phyloP scores from a whole-genome alignment of 2,329 filamentous ascomycete genomes.

The Neonectria ditissima region DNA sequence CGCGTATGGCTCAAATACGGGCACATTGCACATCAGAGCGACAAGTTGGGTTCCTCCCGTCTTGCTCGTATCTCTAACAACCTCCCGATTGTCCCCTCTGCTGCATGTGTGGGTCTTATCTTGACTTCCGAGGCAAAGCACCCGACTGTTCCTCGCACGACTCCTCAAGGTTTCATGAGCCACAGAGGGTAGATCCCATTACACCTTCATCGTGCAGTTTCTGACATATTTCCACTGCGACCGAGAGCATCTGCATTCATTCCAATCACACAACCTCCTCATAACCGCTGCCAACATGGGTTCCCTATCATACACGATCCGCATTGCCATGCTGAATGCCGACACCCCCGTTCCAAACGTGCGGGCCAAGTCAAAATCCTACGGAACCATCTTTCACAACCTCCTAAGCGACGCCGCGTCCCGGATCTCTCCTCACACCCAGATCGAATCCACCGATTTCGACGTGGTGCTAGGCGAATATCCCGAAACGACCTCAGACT shows the following conservation, averaged over 20 bases:
- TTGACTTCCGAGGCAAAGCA: neutral
- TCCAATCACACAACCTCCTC: neutral
- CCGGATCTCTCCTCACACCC: slow-evolving; percentile 27
- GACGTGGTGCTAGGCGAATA: slow-evolving; percentile 51
- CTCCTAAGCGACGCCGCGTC: slow-evolving; percentile 31
- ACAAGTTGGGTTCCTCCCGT: neutral
- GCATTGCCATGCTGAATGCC: slow-evolving; percentile 40
- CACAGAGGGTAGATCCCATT: neutral
- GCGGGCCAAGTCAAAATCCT: slow-evolving; percentile 23
- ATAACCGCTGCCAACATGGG: slow-evolving; percentile 16
- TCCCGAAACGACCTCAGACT: slow-evolving; percentile 44
- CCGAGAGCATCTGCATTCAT: neutral
- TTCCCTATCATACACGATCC: slow-evolving; percentile 27
- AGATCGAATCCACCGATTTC: slow-evolving; percentile 47
- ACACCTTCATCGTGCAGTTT: neutral
- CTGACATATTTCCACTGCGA: neutral
- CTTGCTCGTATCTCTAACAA: neutral
- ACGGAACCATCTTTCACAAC: slow-evolving; percentile 37
- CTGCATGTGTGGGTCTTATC: slow-evolving; percentile 4
- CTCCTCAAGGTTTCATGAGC: neutral
- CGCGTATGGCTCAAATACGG: neutral
- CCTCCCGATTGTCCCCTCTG: neutral
- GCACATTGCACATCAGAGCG: neutral
- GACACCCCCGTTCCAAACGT: slow-evolving; percentile 38
- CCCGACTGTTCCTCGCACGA: neutral